phyloP scores from a whole-genome alignment of 352 stramenopile genomes.

The Aphanomyces astaci region DNA sequence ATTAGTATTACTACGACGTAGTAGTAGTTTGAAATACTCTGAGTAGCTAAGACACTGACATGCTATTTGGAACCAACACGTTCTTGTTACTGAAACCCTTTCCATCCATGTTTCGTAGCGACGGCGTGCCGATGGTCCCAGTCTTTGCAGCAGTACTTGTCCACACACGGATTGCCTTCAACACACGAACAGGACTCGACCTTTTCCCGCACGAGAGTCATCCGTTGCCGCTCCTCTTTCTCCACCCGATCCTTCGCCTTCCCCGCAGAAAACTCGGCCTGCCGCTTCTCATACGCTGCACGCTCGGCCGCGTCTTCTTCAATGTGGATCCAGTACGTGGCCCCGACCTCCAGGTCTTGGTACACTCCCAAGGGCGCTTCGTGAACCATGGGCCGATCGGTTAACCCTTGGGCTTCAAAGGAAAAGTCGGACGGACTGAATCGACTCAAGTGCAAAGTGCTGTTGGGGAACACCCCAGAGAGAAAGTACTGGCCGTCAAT shows the following conservation, averaged over 20 bases:
- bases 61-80: no score
- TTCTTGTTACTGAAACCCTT: conserved; percentile 19
- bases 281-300: conserved; percentile 9
- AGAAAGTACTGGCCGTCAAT: conserved; percentile 18
- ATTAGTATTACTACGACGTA: no score
- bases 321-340: conserved; percentile 1
- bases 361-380: neutral
- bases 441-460: neutral
- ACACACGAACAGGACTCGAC: conserved; percentile 12
- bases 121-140: conserved; percentile 1
- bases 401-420: neutral
- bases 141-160: conserved; percentile 13
- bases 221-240: no score
- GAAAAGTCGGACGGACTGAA: conserved; percentile 9
- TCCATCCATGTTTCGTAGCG: conserved; percentile 8
- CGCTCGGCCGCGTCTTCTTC: conserved; percentile 11
- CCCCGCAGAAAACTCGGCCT: neutral
- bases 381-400: neutral
- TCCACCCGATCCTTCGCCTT: neutral
- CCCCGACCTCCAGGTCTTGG: neutral
- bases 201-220: neutral
- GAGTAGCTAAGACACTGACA: no score
- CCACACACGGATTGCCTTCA: conserved; percentile 14
- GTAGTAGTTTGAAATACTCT: no score
- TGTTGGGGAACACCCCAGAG: neutral